Percentiles rank a stretch among this genome's conserved stretches.
Conservation (phyloP, 2,329 filamentous ascomycete genomes). For the Rachicladosporium sp. region DNA sequence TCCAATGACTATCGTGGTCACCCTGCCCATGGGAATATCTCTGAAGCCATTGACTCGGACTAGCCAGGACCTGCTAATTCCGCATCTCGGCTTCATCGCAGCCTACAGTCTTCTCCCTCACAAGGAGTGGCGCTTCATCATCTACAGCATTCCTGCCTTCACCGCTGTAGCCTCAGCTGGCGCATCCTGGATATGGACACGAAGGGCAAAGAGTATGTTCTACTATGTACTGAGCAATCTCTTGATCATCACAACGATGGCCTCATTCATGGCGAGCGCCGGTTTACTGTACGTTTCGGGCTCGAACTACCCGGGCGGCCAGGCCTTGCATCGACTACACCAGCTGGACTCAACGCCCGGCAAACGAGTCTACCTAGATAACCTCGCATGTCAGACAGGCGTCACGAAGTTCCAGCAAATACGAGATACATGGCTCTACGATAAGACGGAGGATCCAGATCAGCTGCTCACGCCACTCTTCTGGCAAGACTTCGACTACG, state of each 20-base stretch:
- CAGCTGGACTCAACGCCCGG: slow-evolving; percentile 9
- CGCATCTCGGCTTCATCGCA: slow-evolving; percentile 58
- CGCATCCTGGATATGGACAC: slow-evolving; percentile 51
- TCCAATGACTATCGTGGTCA: slow-evolving; percentile 48
- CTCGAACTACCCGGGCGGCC: slow-evolving; percentile 86
- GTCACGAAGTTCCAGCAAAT: slow-evolving; percentile 47
- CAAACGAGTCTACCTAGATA: slow-evolving; percentile 41
- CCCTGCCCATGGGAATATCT: slow-evolving; percentile 38
- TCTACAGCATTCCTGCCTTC: slow-evolving; percentile 72
- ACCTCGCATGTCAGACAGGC: slow-evolving; percentile 51
- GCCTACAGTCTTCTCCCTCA: slow-evolving; percentile 84
- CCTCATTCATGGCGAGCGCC: slow-evolving; percentile 48
- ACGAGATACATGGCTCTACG: slow-evolving; percentile 40
- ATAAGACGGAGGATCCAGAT: slow-evolving; percentile 44
- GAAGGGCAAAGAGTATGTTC: slow-evolving; percentile 47
- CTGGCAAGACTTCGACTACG: slow-evolving; percentile 48
- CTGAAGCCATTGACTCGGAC: slow-evolving; percentile 31
- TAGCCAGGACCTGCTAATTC: slow-evolving; percentile 45
- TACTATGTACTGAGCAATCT: slow-evolving; percentile 43
- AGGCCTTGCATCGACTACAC: slow-evolving; percentile 49
- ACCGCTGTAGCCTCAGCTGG: slow-evolving; percentile 66
- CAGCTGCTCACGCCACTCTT: slow-evolving; percentile 38
- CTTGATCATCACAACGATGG: slow-evolving; percentile 48
- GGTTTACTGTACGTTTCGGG: slow-evolving; percentile 66
- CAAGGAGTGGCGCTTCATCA: slow-evolving; percentile 91